Evolutionary conservation across 805 yeast species (phyloP).

Genomic region (Kregervanrija delftensis): DNA sequence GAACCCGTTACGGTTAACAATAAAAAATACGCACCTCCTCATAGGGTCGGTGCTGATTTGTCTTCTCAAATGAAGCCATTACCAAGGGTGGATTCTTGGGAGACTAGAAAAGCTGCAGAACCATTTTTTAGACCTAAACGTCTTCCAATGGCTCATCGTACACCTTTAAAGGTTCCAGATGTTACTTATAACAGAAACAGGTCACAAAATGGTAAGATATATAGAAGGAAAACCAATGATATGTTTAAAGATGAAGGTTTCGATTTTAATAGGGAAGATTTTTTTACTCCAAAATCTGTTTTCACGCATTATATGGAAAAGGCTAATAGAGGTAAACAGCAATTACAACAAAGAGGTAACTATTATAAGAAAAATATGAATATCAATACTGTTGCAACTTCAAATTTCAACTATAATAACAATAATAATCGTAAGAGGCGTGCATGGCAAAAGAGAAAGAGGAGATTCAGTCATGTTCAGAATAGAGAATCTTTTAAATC

Average conservation of each 20-base stretch:
- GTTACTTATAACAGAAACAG: constrained; percentile 12
- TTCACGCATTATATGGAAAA: constrained; percentile 67
- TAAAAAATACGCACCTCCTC: background rate
- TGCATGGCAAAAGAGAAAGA: constrained; percentile 25
- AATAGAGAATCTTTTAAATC: constrained; percentile 5
- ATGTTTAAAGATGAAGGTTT: constrained; percentile 13
- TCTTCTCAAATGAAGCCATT: too few species aligned
- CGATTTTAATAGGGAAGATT: constrained; percentile 58
- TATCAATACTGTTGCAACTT: constrained; percentile 1
- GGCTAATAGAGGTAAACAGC: constrained; percentile 30
- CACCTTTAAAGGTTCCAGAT: constrained; percentile 25
- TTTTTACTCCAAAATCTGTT: constrained; percentile 72
- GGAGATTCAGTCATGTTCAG: constrained; percentile 15
- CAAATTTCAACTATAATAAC: constrained; percentile 3
- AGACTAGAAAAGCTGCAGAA: background rate
- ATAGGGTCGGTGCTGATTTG: too few species aligned
- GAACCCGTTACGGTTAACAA: background rate
- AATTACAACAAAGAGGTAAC: constrained; percentile 8
- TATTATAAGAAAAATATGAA: constrained; percentile 4
- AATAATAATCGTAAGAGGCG: constrained; percentile 17
- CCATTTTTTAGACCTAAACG: constrained; percentile 13
- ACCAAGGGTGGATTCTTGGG: too few species aligned
- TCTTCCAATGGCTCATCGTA: constrained; percentile 17
- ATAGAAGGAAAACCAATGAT: constrained; percentile 12
- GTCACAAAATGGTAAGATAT: constrained; percentile 17